Conservation (phyloP, 306 rosid genomes). For the Ziziphus jujuba region DNA sequence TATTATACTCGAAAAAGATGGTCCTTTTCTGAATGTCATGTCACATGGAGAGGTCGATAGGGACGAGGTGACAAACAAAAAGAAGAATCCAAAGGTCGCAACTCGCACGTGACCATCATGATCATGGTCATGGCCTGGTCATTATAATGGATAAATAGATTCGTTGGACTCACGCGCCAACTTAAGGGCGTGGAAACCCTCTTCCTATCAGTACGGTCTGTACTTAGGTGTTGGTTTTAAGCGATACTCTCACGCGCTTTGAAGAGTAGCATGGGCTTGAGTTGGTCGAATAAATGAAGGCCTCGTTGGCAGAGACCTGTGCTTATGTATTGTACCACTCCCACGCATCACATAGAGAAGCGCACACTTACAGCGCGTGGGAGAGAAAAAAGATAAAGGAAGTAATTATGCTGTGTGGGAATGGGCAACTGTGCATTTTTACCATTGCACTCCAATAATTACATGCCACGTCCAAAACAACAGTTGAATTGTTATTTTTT, state of each 20-base stretch:
- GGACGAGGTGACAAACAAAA: slow-evolving; percentile 20
- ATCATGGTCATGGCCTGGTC: neutral
- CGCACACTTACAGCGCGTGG: slow-evolving; percentile 38
- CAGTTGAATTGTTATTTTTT: too few relatives aligned
- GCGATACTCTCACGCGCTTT: neutral
- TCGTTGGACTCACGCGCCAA: slow-evolving; percentile 12
- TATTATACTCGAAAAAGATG: slow-evolving; percentile 18
- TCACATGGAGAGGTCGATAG: slow-evolving; percentile 47
- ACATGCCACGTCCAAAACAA: neutral
- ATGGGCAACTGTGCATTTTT: neutral
- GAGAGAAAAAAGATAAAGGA: neutral
- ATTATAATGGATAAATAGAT: too few relatives aligned
- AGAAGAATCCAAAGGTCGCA: slow-evolving; percentile 26
- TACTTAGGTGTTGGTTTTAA: neutral
- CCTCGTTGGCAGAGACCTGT: slow-evolving; percentile 22
- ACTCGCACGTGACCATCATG: slow-evolving; percentile 30
- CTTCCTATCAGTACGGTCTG: neutral
- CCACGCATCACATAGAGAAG: slow-evolving; percentile 26
- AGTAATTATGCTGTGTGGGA: neutral
- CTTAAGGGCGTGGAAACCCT: neutral
- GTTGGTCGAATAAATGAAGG: neutral
- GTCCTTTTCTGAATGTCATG: slow-evolving; percentile 17
- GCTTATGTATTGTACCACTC: neutral
- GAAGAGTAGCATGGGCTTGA: neutral
- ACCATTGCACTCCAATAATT: neutral